phyloP scores from a whole-genome alignment of 1,139 yeast species.

The Hansenula sp. region DNA sequence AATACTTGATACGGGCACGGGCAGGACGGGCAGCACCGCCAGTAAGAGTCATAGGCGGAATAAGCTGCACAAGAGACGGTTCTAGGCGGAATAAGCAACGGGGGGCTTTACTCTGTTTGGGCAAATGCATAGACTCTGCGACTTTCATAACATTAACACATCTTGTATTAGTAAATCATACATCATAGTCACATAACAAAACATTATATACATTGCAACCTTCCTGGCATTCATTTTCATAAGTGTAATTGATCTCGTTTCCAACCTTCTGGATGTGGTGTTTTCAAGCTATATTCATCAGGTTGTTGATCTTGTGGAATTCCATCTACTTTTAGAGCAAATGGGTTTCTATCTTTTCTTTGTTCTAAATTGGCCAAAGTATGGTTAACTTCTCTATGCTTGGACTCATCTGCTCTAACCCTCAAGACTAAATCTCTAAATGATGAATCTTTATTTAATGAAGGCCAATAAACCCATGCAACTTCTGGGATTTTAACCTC shows the following conservation, averaged over 20 bases:
- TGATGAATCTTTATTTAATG: slow-evolving; percentile 45
- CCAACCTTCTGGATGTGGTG: slow-evolving; percentile 50
- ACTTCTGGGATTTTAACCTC: slow-evolving; percentile 46
- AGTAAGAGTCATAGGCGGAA: too few species aligned
- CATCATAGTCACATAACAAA: too few species aligned
- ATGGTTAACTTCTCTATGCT: slow-evolving; percentile 49
- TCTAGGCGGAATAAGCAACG: too few species aligned
- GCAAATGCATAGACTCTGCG: too few species aligned
- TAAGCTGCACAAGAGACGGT: too few species aligned
- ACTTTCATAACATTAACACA: too few species aligned
- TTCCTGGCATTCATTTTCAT: not conserved
- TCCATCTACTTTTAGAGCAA: slow-evolving; percentile 43
- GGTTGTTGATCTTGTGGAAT: slow-evolving; percentile 29
- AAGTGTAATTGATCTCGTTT: slow-evolving; percentile 44
- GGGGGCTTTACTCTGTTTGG: too few species aligned
- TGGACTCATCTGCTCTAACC: slow-evolving; percentile 37
- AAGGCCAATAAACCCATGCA: slow-evolving; percentile 58
- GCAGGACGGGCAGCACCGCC: too few species aligned
- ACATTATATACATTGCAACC: too few species aligned
- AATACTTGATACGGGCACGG: too few species aligned
- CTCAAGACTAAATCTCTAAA: slow-evolving; percentile 59
- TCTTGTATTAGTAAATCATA: too few species aligned
- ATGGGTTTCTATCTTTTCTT: slow-evolving; percentile 60
- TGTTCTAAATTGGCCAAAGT: slow-evolving; percentile 54
- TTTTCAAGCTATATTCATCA: slow-evolving; percentile 52